Evolutionary conservation across 768 basidiomycete species (phyloP).

Genomic region (Mycena rebaudengoi): DNA sequence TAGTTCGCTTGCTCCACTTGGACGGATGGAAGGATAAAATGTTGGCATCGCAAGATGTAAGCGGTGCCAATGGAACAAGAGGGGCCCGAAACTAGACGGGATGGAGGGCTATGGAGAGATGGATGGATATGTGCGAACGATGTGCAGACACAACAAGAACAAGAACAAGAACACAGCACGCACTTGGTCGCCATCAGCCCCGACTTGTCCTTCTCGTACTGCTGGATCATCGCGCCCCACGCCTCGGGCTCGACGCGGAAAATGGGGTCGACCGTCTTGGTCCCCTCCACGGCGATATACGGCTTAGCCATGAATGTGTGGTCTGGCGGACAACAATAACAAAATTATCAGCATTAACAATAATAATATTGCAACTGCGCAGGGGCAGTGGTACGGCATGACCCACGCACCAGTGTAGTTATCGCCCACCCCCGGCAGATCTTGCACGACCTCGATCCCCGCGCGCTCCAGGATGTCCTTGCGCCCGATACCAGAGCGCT

Average conservation of each 20-base stretch:
- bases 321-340: constrained; percentile 15
- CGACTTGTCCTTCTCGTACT: constrained; percentile 43
- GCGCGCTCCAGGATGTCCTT: constrained; percentile 34
- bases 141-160: too few relatives aligned
- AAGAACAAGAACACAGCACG: too few relatives aligned
- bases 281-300: constrained; percentile 13
- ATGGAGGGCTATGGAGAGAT: too few relatives aligned
- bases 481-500: constrained; percentile 58
- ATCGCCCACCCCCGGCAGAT: constrained; percentile 53
- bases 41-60: too few relatives aligned
- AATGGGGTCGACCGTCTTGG: constrained; percentile 8
- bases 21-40: too few relatives aligned
- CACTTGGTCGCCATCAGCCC: constrained; percentile 49
- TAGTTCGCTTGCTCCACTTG: too few relatives aligned
- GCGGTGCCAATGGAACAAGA: too few relatives aligned
- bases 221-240: constrained; percentile 5
- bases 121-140: too few relatives aligned
- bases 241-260: constrained; percentile 19
- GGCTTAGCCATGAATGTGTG: constrained; percentile 12
- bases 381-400: too few relatives aligned
- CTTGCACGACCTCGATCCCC: constrained; percentile 39
- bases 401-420: constrained; percentile 34
- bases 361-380: neutral
- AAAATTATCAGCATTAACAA: neutral
- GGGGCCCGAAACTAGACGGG: too few relatives aligned